Base-by-base conservation (phyloP, 228 moss, liverwort and hornwort genomes). In the Sphagnum magellanicum region DNA sequence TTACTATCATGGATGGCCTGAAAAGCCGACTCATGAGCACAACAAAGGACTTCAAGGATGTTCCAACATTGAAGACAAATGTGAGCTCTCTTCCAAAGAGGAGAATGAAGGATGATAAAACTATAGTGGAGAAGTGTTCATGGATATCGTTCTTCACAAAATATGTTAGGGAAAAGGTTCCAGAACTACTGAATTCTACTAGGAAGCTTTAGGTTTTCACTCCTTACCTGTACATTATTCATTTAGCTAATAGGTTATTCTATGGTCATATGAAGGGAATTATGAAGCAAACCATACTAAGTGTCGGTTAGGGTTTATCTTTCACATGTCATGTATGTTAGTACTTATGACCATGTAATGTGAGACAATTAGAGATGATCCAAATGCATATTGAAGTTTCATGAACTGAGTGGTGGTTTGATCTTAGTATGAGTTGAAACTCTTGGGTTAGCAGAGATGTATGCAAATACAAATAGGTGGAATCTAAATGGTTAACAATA, bases 11-110 rank as follows among this genome's bases (percentile, higher is more conserved):
- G 48, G 9, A 48, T 63, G 63, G 7, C 16, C 9, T 70, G 16
- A 32, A 32, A 8, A 14, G 6, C 76, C 90, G 92, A 14, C 92
- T 98, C 16, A 98, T 98, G 98, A 93, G 83, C 68, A 98, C 98
- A 16, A 98, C 32, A 6, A n/a, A 9, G 6, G 32, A 50, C 6
- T 68, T 6, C 9, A 5, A 14, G 51, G 52, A 50, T 51, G 68
- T 6, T 52, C 6, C 50, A n/a, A 4, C 14, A 51, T n/a, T 51
- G 72, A 83, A 94, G 68, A 98, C 98, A 63, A 90, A 93, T 88
- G 97, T 98, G 60, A 80, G 84, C 79, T 55, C 12, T 55, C 12
- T 1, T 55, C 53, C 53, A 7, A 55, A 0, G 1, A 12, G 8
- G 12, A 12, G 0, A 55, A 12, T 55, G 12, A 55, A 12, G 53